Evolutionary conservation across 257 asterid species (phyloP).

Genomic region (Jacaranda mimosifolia): DNA sequence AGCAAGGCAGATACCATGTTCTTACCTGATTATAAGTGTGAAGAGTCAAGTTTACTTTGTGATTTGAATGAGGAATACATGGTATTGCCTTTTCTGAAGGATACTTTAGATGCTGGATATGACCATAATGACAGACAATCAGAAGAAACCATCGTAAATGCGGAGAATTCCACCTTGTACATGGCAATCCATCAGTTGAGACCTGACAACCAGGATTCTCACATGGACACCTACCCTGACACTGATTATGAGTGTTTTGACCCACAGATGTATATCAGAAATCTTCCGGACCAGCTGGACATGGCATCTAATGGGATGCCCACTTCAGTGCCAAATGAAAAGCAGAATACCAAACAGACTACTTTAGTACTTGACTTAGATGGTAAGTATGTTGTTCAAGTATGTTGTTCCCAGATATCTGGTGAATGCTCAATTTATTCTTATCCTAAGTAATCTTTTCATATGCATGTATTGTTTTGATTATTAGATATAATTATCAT

Average conservation of each 20-base stretch:
- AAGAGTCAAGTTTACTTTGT: slow-evolving; percentile 51
- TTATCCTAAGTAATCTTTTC: slow-evolving; percentile 1
- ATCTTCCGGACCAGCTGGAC: slow-evolving; percentile 57
- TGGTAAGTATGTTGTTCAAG: slow-evolving; percentile 53
- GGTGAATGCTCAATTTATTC: not conserved
- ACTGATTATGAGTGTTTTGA: slow-evolving; percentile 68
- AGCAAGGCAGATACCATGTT: slow-evolving; percentile 43
- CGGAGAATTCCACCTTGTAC: slow-evolving; percentile 61
- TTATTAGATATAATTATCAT: not conserved
- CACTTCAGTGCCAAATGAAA: slow-evolving; percentile 38
- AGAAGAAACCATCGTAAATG: slow-evolving; percentile 45
- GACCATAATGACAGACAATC: slow-evolving; percentile 44
- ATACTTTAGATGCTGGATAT: slow-evolving; percentile 48
- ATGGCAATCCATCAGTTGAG: slow-evolving; percentile 60
- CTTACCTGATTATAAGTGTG: slow-evolving; percentile 58
- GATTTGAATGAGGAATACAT: slow-evolving; percentile 54
- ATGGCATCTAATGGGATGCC: slow-evolving; percentile 43
- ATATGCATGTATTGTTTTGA: not conserved
- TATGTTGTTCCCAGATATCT: not conserved
- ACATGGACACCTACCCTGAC: slow-evolving; percentile 43
- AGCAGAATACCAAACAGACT: slow-evolving; percentile 46
- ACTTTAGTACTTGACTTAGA: slow-evolving; percentile 77
- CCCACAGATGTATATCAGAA: slow-evolving; percentile 69
- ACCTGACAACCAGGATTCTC: slow-evolving; percentile 54
- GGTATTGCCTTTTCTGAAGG: slow-evolving; percentile 50